phyloP scores from a whole-genome alignment of 1,284 basidiomycete species.

The Earliella scabrosa region DNA sequence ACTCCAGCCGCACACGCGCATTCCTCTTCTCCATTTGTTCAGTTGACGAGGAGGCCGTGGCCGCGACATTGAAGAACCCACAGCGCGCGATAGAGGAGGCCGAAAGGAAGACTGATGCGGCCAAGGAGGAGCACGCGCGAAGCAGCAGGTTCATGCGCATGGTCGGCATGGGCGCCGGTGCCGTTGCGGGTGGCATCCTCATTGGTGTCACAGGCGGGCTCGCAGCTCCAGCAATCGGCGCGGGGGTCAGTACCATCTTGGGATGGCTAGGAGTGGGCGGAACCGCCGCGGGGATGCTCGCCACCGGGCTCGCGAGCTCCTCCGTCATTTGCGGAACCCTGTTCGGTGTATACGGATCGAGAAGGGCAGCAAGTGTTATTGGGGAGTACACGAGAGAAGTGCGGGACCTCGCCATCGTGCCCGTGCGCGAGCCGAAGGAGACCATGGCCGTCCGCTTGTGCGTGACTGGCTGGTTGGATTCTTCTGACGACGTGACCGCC shows the following conservation, averaged over 20 bases:
- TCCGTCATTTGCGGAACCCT: slow-evolving; percentile 60
- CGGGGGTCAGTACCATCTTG: slow-evolving; percentile 51
- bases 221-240: slow-evolving; percentile 63
- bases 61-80: slow-evolving; percentile 54
- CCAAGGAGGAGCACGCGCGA: slow-evolving; percentile 47
- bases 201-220: slow-evolving; percentile 61
- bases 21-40: slow-evolving; percentile 48
- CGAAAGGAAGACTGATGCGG: slow-evolving; percentile 45
- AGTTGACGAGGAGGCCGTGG: slow-evolving; percentile 50
- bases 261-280: slow-evolving; percentile 59
- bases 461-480: slow-evolving; percentile 58
- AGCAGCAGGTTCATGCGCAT: slow-evolving; percentile 45
- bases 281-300: slow-evolving; percentile 54
- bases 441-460: slow-evolving; percentile 58
- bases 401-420: slow-evolving; percentile 55
- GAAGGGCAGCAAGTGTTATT: slow-evolving; percentile 51
- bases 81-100: slow-evolving; percentile 49
- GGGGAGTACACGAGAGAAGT: slow-evolving; percentile 56
- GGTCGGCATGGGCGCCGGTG: slow-evolving; percentile 56
- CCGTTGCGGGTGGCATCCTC: slow-evolving; percentile 58
- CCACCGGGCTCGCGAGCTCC: slow-evolving; percentile 58
- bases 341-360: slow-evolving; percentile 62
- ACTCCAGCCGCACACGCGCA: slow-evolving; percentile 56
- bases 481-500: slow-evolving; percentile 48
- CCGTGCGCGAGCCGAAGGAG: slow-evolving; percentile 46